Base-by-base conservation (phyloP, 768 basidiomycete species). In the Tulasnella sp. region DNA sequence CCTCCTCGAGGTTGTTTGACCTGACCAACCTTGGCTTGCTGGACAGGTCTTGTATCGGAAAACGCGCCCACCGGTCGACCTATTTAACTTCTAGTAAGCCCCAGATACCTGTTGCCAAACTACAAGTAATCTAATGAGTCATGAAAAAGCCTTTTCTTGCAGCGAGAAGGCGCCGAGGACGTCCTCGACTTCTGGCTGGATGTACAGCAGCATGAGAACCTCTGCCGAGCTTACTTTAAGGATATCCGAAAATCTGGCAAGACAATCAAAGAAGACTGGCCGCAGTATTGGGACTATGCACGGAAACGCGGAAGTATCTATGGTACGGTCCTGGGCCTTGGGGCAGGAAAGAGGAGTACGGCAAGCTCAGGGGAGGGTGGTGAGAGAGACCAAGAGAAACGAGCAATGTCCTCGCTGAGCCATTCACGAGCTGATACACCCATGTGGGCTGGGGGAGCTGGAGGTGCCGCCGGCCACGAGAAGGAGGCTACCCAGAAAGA, bases 171-270 rank as follows among this genome's bases (percentile, higher is more conserved):
- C 24, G 83, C 90, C 56, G 95, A 98, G 70, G 96, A 99, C 71
- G 88, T 93, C 51, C 75, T 99, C 47, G 96, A 99, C 71, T 98
- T 98, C 67, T 98, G 95, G 94, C 80, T 99, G 27, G 96, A 99
- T 70, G 96, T 98, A 4, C 93, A 96, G 67, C 96, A 98, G 73
- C 96, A 99, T 70, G 96, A 98, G 75, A 97, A 97, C 70, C 82
- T 99, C 32, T 98, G 95, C 72, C 81, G 94, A 62, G 96, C 95
- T 7, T 98, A 98, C 73, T 98, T 99, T 82, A 96, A 97, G 77
- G 96, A 98, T 71, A 83, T 99, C 55, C 86, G 89, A 68, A 93
- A 94, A 74, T 93, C 93, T 0, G 93, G 94, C 2, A 81, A 87
- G 26, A 83, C 86, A 11, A 88, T 99, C 70, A 87, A 86, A 69